Evolutionary conservation across 208 protist species (phyloP), one percentile per base, ranked within the genome.

Genomic region (Trypanosoma lewisi): DNA sequence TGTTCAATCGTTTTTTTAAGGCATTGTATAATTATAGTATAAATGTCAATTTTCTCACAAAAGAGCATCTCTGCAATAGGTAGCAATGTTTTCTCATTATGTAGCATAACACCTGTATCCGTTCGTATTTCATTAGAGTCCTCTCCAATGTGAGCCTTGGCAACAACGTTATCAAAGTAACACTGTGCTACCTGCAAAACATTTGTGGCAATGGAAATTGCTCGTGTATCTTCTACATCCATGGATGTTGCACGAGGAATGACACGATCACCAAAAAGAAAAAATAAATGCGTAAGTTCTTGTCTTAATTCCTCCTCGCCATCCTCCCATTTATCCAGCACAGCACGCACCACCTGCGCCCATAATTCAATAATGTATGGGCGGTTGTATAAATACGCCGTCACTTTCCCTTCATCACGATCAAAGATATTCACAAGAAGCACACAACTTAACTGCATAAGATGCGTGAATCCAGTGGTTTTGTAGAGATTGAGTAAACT

Each of bases 31-130:
- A 95, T 52, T 36, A 80, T 52, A 4, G 70, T 69, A 34, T 84
- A 70, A 11, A 95, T 58, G 33, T 84, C 68, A 16, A 91, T 63
- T 27, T 74, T 70, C 31, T 89, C 75, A 58, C 83, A 90, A 59
- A 89, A 90, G 49, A 95, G 73, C 70, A 95, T 73, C 68, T 89
- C 78, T 11, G 89, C 77, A 53, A 95, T 67, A 21, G 89, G 89
- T 33, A 80, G 63, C 50, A 95, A 72, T 31, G 78, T 89, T 23
- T 80, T 73, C 59, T 91, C 86, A 30, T 84, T 88, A 73, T 95
- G 86, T 41, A 95, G 68, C 19, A 87, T 71, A n/a, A 90, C 59
- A 23, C 77, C 84, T 6, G 62, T 21, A 30, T 80, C 80, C 12
- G 57, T 80, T 51, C 86, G 86, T 52, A 93, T 36, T 75, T 95